Conservation (phyloP, 208 protist genomes). For the Herpetomonas muscarum region DNA sequence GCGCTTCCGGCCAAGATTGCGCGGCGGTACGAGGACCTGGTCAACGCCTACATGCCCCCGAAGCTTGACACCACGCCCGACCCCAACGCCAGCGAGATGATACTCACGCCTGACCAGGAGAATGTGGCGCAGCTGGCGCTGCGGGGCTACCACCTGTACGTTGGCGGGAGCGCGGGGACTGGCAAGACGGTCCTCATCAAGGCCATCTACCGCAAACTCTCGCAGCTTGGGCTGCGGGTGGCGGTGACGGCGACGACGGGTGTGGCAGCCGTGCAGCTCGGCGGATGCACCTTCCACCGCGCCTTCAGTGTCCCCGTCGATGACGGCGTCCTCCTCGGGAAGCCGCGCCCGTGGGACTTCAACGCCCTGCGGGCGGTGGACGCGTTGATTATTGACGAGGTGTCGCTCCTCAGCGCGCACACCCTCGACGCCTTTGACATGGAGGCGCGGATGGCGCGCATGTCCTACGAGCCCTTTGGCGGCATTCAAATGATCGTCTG, state of each 20-base stretch:
- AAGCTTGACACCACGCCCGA: constrained; percentile 71
- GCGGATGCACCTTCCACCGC: constrained; percentile 90
- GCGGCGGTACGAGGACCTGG: constrained; percentile 47
- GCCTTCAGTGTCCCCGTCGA: constrained; percentile 67
- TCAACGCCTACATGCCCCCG: constrained; percentile 60
- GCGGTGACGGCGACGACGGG: constrained; percentile 89
- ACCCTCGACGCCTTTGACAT: constrained; percentile 85
- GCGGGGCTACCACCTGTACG: constrained; percentile 68
- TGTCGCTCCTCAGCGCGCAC: constrained; percentile 79
- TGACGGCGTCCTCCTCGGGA: neutral
- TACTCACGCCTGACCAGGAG: constrained; percentile 71
- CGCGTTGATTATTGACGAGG: constrained; percentile 91
- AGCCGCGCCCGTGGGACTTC: constrained; percentile 52
- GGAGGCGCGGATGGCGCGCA: constrained; percentile 70
- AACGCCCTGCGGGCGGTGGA: constrained; percentile 82
- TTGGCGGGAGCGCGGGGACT: constrained; percentile 87
- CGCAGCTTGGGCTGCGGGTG: constrained; percentile 60
- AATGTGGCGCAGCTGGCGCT: constrained; percentile 56
- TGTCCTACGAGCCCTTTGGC: constrained; percentile 68
- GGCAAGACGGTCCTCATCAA: constrained; percentile 89
- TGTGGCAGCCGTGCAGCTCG: constrained; percentile 85
- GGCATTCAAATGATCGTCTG: constrained; percentile 89
- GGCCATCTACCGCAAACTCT: constrained; percentile 59
- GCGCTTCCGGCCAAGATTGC: constrained; percentile 41
- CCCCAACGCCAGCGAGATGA: constrained; percentile 19